A percentile compares a stretch with the other conserved stretches of the same genome.
Evolutionary conservation across 1,139 yeast species (phyloP).

Genomic region (Candida sp.): DNA sequence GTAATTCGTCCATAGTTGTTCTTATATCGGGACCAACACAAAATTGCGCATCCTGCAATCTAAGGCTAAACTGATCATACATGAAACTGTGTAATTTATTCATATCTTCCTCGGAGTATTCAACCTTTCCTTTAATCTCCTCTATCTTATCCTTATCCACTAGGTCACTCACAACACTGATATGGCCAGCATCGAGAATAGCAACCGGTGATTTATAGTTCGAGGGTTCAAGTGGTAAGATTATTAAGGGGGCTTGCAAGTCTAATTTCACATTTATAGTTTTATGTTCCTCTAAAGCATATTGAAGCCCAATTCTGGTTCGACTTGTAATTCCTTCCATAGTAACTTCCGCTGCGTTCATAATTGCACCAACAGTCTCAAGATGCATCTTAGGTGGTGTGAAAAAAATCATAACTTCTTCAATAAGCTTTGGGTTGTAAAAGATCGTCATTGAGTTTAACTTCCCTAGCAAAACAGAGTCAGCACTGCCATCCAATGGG

Average conservation of each 20-base stretch:
- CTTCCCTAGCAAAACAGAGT: conserved; percentile 69
- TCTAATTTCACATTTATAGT: conserved; percentile 83
- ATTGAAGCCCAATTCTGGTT: conserved; percentile 89
- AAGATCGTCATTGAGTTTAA: conserved; percentile 86
- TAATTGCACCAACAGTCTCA: conserved; percentile 86
- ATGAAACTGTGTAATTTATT: conserved; percentile 65
- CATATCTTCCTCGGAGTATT: conserved; percentile 75
- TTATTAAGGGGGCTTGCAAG: conserved; percentile 88
- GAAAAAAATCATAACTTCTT: conserved; percentile 72
- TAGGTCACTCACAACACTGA: conserved; percentile 76
- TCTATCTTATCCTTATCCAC: conserved; percentile 70
- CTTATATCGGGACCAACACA: conserved; percentile 81
- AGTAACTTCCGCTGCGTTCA: conserved; percentile 95
- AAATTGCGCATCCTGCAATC: conserved; percentile 83
- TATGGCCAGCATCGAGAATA: conserved; percentile 94
- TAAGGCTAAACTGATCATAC: conserved; percentile 84
- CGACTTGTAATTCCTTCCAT: conserved; percentile 88
- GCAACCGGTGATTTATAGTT: conserved; percentile 87
- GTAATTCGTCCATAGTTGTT: conserved; percentile 70
- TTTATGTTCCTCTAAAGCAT: conserved; percentile 92
- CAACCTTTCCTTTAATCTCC: conserved; percentile 65
- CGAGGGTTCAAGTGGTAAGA: conserved; percentile 81
- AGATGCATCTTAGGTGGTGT: conserved; percentile 83
- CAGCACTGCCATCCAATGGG: conserved; percentile 83
- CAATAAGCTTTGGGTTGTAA: conserved; percentile 79